Conservation (phyloP, 2,329 filamentous ascomycete genomes). For the Amylocarpus encephaloides region DNA sequence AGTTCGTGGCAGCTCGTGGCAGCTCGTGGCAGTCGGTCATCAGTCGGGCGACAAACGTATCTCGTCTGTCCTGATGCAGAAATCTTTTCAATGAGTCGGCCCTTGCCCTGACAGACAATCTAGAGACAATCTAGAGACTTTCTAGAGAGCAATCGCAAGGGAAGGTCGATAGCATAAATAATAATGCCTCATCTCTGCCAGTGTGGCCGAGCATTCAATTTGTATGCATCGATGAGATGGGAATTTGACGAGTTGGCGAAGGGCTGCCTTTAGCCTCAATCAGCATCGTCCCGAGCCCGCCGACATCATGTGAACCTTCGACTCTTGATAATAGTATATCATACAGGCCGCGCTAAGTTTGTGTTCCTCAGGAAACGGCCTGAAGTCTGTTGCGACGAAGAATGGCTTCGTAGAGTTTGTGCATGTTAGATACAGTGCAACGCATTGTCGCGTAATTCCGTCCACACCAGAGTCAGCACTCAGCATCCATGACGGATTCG, state of each 20-base stretch:
- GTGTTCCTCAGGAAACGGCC: no score
- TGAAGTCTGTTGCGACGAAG: no score
- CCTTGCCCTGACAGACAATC: background rate
- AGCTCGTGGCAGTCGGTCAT: background rate
- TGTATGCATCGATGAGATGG: constrained; percentile 15
- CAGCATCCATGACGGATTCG: no score
- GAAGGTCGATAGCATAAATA: background rate
- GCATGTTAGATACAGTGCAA: background rate
- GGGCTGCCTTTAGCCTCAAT: constrained; percentile 16
- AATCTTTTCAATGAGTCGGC: constrained; percentile 1
- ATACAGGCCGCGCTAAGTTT: background rate
- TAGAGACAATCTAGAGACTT: no score
- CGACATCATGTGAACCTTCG: constrained; percentile 17
- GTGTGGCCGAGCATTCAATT: constrained; percentile 8
- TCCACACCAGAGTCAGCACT: no score
- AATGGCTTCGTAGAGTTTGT: no score
- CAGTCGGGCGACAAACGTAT: constrained; percentile 1
- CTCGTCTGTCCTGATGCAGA: constrained; percentile 10
- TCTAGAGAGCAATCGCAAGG: background rate
- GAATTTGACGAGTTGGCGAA: background rate
- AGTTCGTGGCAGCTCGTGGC: background rate
- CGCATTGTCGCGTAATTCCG: background rate
- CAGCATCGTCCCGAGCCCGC: constrained; percentile 12
- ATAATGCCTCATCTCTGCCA: constrained; percentile 4
- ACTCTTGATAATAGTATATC: background rate